Percentiles rank a stretch among this genome's conserved stretches.
These are phyloP conservation scores for Arthrocladium fulminans DNA, from an alignment of 2,329 filamentous ascomycete species.

Conservation along the genomic window DNA sequence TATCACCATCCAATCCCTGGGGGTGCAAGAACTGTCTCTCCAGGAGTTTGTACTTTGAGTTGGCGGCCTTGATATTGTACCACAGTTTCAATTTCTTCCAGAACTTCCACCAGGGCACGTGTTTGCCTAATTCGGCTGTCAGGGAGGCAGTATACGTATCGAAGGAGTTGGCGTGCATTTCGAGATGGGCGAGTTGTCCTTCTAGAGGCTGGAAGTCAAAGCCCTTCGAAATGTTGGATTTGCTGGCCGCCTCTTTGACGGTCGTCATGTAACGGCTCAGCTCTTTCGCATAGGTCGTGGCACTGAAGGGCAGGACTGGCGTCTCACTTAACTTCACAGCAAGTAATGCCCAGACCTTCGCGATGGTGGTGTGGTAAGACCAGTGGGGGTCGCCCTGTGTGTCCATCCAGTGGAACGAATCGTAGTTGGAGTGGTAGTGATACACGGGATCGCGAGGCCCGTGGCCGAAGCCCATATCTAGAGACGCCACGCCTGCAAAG, in stretches of 20 bases:
- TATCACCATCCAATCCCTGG: slow-evolving; percentile 62
- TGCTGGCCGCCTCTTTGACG: slow-evolving; percentile 21
- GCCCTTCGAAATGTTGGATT: slow-evolving; percentile 10
- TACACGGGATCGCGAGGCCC: slow-evolving; percentile 36
- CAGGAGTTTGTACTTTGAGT: slow-evolving; percentile 73
- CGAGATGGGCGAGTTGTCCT: slow-evolving; percentile 40
- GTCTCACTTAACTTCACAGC: slow-evolving; percentile 54
- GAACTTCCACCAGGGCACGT: slow-evolving; percentile 70
- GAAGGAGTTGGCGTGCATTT: slow-evolving; percentile 21
- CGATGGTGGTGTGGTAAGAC: slow-evolving; percentile 53
- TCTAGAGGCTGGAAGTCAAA: slow-evolving; percentile 33
- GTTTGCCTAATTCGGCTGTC: slow-evolving; percentile 37
- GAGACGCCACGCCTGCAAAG: slow-evolving; percentile 30
- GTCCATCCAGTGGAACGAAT: slow-evolving; percentile 45
- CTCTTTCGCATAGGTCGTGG: slow-evolving; percentile 54
- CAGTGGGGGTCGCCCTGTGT: slow-evolving; percentile 51
- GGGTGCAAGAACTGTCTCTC: slow-evolving; percentile 72
- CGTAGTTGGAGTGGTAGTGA: slow-evolving; percentile 41
- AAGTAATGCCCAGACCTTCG: slow-evolving; percentile 56
- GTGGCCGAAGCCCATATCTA: slow-evolving; percentile 35
- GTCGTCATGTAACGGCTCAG: slow-evolving; percentile 39
- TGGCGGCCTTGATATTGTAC: slow-evolving; percentile 56
- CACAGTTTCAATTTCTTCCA: slow-evolving; percentile 58
- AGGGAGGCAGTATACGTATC: slow-evolving; percentile 44
- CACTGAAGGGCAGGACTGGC: slow-evolving; percentile 55